Base-by-base conservation (phyloP, 1,284 basidiomycete species). In the Cutaneotrichosporon cavernicola region DNA sequence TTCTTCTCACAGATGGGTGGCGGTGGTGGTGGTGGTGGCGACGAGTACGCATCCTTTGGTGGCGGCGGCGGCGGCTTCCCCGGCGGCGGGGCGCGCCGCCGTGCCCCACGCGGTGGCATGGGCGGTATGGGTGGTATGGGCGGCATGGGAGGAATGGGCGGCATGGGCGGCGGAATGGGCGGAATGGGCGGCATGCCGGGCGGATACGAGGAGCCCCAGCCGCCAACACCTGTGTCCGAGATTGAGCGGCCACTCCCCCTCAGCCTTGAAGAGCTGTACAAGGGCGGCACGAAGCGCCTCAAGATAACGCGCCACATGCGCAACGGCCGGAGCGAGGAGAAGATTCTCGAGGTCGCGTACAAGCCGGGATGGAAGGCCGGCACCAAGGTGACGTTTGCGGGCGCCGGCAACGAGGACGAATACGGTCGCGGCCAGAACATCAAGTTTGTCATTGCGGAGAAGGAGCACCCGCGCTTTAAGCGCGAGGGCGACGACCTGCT, bases 371-470 rank as follows among this genome's bases (percentile, higher is more conserved):
- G 82, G 82, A 84, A 84, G 71, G 80, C 79, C 60, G 94, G 94
- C 2, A 97, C 94, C 22, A 97, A 95, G 82, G 86, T 97, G 67
- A 88, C 91, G 63, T 97, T 94, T 81, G 87, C 90, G 0, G 85
- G 86, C 22, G 88, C 91, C 7, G 93, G 94, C 4, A 93, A 97
- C 79, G 93, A 97, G 74, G 85, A 87, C 65, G 79, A 81, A 58
- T 80, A 85, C n/a, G 81, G 90, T 6, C 90, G 91, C 65, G 81
- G 89, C 21, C 91, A 92, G 78, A 81, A 81, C 11, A 85, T 97
- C 26, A 90, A 91, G 14, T 96, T 97, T 75, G 86, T 95, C 50
- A 88, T 96, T 10, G 92, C 95, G 78, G 92, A 97, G 81, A 95
- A 94, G 81, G 87, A 88, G 7, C 90, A 97, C 76, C 80, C 85